Evolutionary conservation across 116 monocot genomes (phyloP), one percentile per base, ranked within the genome.

Genomic region (Thalassia testudinum): DNA sequence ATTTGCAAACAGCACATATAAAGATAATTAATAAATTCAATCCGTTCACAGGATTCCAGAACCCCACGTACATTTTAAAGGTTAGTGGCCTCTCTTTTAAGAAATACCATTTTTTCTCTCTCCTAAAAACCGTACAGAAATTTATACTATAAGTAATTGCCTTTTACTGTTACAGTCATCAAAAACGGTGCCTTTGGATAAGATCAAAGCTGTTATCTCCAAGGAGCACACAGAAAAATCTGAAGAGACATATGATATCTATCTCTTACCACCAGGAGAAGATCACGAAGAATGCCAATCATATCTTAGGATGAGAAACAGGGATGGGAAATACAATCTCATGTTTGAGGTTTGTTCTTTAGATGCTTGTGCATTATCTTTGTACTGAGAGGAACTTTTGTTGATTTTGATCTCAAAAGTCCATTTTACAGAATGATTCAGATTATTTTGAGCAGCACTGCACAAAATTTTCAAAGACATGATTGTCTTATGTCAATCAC

Each of bases 1-100:
- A 86, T 50, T 68, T 99, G 26, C 79, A 80, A 75, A 99, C 99
- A 49, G 99, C 99, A 38, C 99, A 99, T 63, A 90, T 99, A 66
- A 99, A 80, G 77, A 99, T 99, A 20, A 80, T 75, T 47, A 99
- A 99, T 69, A 99, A 99, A 66, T 99, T 99, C 63, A 99, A 99
- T 65, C 99, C 99, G n/a, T 99, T 99, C 43, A 56, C 86, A 17
- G 99, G 99, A 50, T 99, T 99, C 57, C 90, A 99, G 73, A 90
- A 82, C 71, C 99, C 99, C 37, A 99, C 90, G 27, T 99, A 99
- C 42, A 83, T 99, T 78, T 63, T 99, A 61, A 99, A 99, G 99
- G 99, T 97, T 70, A 50, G 53, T 68, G n/a, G 1, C 49, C 24
- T 58, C 50, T 56, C 1, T 24, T 51, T 5, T 3, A 34, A 34